Base-by-base conservation (phyloP, 2,329 filamentous ascomycete species). In the Fusarium duplospermum region DNA sequence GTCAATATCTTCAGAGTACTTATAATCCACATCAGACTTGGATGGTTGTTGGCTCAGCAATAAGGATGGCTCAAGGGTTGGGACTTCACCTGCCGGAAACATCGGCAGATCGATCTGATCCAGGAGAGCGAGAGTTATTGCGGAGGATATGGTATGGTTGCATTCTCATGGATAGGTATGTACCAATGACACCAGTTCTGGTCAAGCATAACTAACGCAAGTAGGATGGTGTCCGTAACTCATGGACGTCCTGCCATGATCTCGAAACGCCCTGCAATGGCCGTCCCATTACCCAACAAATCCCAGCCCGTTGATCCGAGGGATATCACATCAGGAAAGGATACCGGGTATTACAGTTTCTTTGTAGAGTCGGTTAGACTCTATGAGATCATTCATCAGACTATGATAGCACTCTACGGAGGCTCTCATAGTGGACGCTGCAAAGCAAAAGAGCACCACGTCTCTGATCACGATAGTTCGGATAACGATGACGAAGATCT, bases 1-100 rank as follows among this genome's bases (percentile, higher is more conserved):
- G 83, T 13, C 86, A 87, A 52, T 88, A 87, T 66, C 76, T 87
- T 0, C 86, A 87, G 50, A 86, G 86, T 54, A 87, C 86, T 0
- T 83, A 86, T 14, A 83, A 83, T 7, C 83, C 84, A 0, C 84
- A 87, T 66, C 83, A 86, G 66, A 87, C 85, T 2, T 88, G 86
- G 86, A 86, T 87, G 77, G 82, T 85, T 6, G 83, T 86, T 0
- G 86, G 86, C 0, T 79, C 84, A 5, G 86, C 85, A 0, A 82
- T 87, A 18, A 81, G 86, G 1, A 86, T 84, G 18, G 86, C 86
- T 0, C 85, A 87, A 59, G 84, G 85, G 0, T 65, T 88, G 4
- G 86, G 85, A 0, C 75, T 87, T 31, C 85, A 88, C 59, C 74
- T 86, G 4, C 80, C 82, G 0, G 82, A 86, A 42, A 84, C 84